A percentile compares a stretch with the other conserved stretches of the same genome.
Evolutionary conservation across 345 rosid species (phyloP).

Genomic region (Murraya paniculata): DNA sequence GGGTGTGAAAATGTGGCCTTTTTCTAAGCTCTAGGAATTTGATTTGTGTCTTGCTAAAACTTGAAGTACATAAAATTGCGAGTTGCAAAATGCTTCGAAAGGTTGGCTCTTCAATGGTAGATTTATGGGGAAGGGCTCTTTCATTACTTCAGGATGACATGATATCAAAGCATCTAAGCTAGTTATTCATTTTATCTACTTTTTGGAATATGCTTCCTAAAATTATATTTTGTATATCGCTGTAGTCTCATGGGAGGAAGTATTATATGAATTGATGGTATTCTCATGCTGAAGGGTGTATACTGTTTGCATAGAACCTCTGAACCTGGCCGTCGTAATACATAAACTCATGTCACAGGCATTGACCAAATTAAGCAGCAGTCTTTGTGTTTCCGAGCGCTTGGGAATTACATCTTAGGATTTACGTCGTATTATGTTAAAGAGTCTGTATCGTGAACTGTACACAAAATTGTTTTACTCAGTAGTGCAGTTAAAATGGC

Average conservation of each 20-base stretch:
- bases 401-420: background rate
- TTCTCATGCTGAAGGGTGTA: background rate
- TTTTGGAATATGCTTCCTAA: background rate
- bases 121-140: background rate
- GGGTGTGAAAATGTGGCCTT: background rate
- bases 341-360: background rate
- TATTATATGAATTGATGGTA: background rate
- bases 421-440: background rate
- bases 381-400: background rate
- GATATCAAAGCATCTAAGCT: background rate
- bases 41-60: background rate
- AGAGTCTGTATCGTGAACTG: background rate
- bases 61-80: background rate
- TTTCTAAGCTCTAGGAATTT: background rate
- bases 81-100: background rate
- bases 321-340: background rate
- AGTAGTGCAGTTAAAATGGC: background rate
- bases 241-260: background rate
- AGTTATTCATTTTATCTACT: background rate
- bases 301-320: background rate
- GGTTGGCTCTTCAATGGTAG: background rate
- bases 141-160: background rate
- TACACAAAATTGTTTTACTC: background rate
- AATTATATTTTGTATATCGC: background rate
- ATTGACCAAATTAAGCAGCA: too few species aligned